phyloP scores from a whole-genome alignment of 2,329 filamentous ascomycete species.

The Aureobasidium sp. region DNA sequence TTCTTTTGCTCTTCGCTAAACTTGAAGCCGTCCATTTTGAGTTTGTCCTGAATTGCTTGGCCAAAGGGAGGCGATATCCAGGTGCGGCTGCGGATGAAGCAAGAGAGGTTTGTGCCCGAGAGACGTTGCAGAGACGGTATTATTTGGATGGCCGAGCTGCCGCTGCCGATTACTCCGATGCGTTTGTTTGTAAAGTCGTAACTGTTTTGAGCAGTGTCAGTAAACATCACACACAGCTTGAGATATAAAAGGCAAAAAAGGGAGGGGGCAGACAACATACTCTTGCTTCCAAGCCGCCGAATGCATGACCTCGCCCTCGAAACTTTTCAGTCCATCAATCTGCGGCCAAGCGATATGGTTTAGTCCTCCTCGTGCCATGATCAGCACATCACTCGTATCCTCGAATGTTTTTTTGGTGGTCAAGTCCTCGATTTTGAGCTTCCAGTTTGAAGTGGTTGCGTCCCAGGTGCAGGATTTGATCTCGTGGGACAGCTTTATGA shows the following conservation, averaged over 20 bases:
- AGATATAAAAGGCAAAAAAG: neutral
- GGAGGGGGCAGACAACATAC: neutral
- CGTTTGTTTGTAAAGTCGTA: slow-evolving; percentile 22
- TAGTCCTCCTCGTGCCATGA: slow-evolving; percentile 45
- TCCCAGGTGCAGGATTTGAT: slow-evolving; percentile 31
- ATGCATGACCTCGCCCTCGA: slow-evolving; percentile 49
- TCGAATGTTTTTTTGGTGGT: slow-evolving; percentile 24
- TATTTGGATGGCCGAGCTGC: slow-evolving; percentile 34
- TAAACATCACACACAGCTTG: neutral
- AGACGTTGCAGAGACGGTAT: slow-evolving; percentile 34
- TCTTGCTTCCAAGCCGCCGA: slow-evolving; percentile 50
- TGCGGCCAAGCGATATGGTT: slow-evolving; percentile 49
- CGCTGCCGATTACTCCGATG: slow-evolving; percentile 22
- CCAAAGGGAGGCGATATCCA: slow-evolving; percentile 42
- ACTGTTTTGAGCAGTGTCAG: neutral
- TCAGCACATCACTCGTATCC: slow-evolving; percentile 42
- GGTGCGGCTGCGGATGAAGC: slow-evolving; percentile 45
- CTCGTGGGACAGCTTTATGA: slow-evolving; percentile 32
- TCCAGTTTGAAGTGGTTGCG: slow-evolving; percentile 30
- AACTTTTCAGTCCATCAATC: slow-evolving; percentile 46
- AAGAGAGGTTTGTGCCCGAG: slow-evolving; percentile 38
- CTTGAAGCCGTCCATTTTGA: slow-evolving; percentile 30
- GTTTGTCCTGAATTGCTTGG: slow-evolving; percentile 24
- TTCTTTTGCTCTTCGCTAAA: slow-evolving; percentile 19
- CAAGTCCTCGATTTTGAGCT: slow-evolving; percentile 30